These are phyloP conservation scores for Viridothelium virens DNA, from an alignment of 495 filamentous ascomycete species.

Conservation along the genomic window DNA sequence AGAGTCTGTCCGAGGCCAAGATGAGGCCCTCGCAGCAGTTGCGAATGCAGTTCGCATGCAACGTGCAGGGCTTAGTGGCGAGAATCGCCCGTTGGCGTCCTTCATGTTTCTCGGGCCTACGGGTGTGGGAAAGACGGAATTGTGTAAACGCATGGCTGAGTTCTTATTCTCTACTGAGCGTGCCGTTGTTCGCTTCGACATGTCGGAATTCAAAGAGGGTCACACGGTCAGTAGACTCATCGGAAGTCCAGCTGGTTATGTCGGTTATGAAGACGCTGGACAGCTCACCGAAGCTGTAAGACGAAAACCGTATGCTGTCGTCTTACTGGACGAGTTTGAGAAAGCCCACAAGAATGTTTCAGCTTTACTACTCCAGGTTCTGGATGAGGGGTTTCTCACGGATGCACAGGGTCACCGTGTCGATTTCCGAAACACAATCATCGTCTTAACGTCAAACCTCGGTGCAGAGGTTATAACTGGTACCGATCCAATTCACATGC, in stretches of 20 bases:
- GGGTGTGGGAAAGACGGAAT: conserved; percentile 92
- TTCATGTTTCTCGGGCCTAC: conserved; percentile 99
- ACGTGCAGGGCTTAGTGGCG: conserved; percentile 79
- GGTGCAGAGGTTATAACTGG: conserved; percentile 67
- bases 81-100: conserved; percentile 82
- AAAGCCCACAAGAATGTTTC: conserved; percentile 96
- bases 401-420: conserved; percentile 93
- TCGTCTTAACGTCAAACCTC: conserved; percentile 92
- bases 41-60: conserved; percentile 92
- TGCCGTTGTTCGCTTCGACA: conserved; percentile 90
- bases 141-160: conserved; percentile 89
- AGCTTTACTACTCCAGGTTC: conserved; percentile 83
- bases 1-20: conserved; percentile 80
- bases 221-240: conserved; percentile 91
- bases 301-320: conserved; percentile 88
- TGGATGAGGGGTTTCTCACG: conserved; percentile 94
- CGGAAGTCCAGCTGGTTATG: conserved; percentile 85
- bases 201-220: conserved; percentile 97
- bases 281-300: conserved; percentile 94
- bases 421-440: conserved; percentile 92
- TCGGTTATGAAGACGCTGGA: conserved; percentile 94
- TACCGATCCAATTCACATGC: conserved; percentile 47
- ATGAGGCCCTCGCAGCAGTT: conserved; percentile 84
- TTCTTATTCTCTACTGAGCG: conserved; percentile 89
- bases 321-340: conserved; percentile 96